A percentile compares a stretch with the other conserved stretches of the same genome.
phyloP scores from a whole-genome alignment of 805 yeast genomes.

The Barnettozyma vustinii region DNA sequence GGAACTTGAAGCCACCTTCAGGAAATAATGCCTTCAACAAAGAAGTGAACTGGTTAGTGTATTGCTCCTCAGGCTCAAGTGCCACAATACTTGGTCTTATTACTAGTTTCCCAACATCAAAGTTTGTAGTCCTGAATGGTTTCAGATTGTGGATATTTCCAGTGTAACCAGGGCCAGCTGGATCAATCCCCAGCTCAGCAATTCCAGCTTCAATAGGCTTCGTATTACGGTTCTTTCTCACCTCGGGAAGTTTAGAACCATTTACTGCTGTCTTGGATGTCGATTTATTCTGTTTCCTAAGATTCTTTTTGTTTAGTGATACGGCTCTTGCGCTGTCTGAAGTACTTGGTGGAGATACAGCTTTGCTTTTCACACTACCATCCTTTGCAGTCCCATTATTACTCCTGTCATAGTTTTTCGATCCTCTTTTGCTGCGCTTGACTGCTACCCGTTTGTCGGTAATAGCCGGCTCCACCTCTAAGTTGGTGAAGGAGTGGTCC shows the following conservation, averaged over 20 bases:
- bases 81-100: neutral
- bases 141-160: neutral
- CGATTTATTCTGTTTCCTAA: no score
- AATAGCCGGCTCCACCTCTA: neutral
- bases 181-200: neutral
- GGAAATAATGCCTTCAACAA: neutral
- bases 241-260: no score
- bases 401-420: no score
- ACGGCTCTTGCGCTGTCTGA: no score
- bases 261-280: no score
- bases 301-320: no score
- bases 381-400: no score
- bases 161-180: neutral
- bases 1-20: neutral
- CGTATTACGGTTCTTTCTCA: neutral
- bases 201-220: neutral
- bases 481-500: neutral
- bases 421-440: neutral
- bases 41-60: neutral
- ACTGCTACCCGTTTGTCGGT: neutral
- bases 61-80: neutral
- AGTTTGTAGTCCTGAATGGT: neutral
- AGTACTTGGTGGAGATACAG: no score
- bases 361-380: no score
- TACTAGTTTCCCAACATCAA: neutral